These are phyloP conservation scores for Neolentinus lepideus DNA, from an alignment of 1,284 basidiomycete genomes.

Conservation along the genomic window DNA sequence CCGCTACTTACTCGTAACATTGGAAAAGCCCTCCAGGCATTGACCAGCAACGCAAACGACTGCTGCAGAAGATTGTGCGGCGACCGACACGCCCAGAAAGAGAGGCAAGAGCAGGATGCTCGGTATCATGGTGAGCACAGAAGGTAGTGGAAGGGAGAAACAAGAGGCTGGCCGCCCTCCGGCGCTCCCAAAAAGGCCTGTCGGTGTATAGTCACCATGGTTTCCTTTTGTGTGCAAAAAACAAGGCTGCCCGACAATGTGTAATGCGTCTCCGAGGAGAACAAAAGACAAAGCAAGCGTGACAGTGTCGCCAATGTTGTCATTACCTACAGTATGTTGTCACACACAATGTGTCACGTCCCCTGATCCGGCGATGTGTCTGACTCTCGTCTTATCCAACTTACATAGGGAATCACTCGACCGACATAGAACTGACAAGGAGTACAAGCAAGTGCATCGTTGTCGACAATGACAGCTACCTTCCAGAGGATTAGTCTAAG, in stretches of 20 bases:
- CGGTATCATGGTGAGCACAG: slow-evolving; percentile 34
- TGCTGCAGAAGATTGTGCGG: slow-evolving; percentile 49
- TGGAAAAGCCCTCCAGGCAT: slow-evolving; percentile 70
- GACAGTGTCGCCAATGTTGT: background rate
- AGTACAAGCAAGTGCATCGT: too few species aligned
- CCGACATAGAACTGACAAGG: too few species aligned
- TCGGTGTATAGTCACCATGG: background rate
- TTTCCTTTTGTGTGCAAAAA: slow-evolving; percentile 1
- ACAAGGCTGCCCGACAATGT: background rate
- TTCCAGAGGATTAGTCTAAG: too few species aligned
- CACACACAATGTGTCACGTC: background rate
- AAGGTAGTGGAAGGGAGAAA: slow-evolving; percentile 19
- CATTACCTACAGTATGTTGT: background rate
- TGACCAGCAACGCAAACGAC: slow-evolving; percentile 77
- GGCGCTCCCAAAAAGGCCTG: background rate
- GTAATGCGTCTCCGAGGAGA: background rate
- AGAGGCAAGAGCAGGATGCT: slow-evolving; percentile 29
- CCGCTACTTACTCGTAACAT: slow-evolving; percentile 52
- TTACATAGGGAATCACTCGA: too few species aligned
- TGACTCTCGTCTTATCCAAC: too few species aligned
- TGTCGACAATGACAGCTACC: too few species aligned
- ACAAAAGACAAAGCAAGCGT: background rate
- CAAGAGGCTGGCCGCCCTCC: slow-evolving; percentile 4
- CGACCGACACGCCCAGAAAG: slow-evolving; percentile 35
- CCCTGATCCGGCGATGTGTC: background rate